These are phyloP conservation scores for Berberis thunbergii DNA, from an alignment of 164 flowering plant species.

Conservation along the genomic window DNA sequence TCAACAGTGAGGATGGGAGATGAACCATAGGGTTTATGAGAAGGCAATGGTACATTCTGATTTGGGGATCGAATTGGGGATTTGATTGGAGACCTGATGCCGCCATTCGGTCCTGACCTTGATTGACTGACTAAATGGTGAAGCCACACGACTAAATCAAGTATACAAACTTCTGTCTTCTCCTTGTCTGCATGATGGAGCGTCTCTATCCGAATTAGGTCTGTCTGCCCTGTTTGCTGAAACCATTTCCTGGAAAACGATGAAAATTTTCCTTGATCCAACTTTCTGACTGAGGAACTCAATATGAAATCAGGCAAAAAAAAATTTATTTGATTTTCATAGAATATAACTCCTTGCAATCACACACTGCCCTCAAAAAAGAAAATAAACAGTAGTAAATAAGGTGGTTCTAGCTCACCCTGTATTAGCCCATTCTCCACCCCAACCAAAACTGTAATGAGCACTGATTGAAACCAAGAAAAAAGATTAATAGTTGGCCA, in stretches of 20 bases:
- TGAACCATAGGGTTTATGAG: conserved; percentile 25
- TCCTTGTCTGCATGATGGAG: no score
- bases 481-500: background rate
- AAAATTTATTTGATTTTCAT: no score
- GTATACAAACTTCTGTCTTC: no score
- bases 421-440: conserved; percentile 34
- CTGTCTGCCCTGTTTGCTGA: conserved; percentile 21
- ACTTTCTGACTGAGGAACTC: background rate
- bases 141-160: no score
- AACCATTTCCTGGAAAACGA: background rate
- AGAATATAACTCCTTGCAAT: no score
- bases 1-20: conserved; percentile 45
- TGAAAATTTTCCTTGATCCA: background rate
- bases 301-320: no score
- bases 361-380: background rate
- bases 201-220: no score
- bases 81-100: conserved; percentile 63
- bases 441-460: conserved; percentile 84
- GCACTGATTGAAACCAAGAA: conserved; percentile 34
- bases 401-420: conserved; percentile 44
- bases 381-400: background rate
- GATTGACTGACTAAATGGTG: no score
- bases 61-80: conserved; percentile 74
- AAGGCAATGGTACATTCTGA: conserved; percentile 30
- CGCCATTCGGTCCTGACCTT: no score